phyloP scores from a whole-genome alignment of 169 alveolate species.

The Neospora caninum region DNA sequence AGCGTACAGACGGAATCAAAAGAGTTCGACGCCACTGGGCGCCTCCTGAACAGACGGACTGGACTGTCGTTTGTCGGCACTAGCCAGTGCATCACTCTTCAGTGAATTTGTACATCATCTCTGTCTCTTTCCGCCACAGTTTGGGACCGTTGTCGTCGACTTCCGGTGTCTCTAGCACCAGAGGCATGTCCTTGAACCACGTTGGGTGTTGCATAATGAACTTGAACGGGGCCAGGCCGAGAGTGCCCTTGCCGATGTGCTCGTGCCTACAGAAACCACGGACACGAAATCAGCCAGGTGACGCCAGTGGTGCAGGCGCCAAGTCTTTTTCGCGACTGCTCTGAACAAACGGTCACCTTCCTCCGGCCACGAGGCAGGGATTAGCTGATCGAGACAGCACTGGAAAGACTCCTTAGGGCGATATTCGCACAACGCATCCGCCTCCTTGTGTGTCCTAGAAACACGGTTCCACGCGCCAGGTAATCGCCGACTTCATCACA shows the following conservation, averaged over 20 bases:
- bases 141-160: slow-evolving; percentile 76
- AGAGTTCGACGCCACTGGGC: too few species aligned
- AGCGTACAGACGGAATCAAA: too few species aligned
- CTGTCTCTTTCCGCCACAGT: slow-evolving; percentile 84
- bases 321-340: not conserved
- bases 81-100: not conserved
- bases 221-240: slow-evolving; percentile 86
- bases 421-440: not conserved
- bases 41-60: too few species aligned
- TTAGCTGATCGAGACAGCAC: too few species aligned
- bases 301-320: not conserved
- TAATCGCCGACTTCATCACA: too few species aligned
- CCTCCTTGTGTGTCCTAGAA: too few species aligned
- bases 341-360: too few species aligned
- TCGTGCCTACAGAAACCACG: slow-evolving; percentile 79
- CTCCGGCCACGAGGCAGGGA: too few species aligned
- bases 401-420: not conserved
- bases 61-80: too few species aligned
- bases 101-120: slow-evolving; percentile 76
- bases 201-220: slow-evolving; percentile 82
- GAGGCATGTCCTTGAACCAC: slow-evolving; percentile 86
- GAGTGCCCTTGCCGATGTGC: slow-evolving; percentile 88
- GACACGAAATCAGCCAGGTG: not conserved
- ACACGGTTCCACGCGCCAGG: too few species aligned
- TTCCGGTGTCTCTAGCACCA: slow-evolving; percentile 89